Conservation (phyloP, 176 grass and related monocot species). For the Zea luxurians region DNA sequence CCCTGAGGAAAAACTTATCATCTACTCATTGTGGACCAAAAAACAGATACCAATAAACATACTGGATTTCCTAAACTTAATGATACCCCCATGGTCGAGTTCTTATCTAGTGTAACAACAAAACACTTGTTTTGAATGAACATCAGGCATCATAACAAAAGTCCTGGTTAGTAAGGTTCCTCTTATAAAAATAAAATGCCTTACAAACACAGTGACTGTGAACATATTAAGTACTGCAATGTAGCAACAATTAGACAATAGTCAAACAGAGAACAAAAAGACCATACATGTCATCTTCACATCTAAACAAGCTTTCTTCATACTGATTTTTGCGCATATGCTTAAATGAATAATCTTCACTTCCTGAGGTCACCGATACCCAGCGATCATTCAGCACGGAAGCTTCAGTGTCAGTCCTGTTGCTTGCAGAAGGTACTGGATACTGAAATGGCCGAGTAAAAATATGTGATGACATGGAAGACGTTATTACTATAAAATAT, state of each 20-base stretch:
- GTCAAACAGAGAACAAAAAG: not conserved
- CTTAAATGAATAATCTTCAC: slow-evolving; percentile 99
- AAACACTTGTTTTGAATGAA: not conserved
- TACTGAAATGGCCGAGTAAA: slow-evolving; percentile 51
- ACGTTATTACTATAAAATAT: slow-evolving; percentile 13
- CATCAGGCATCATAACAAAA: not conserved
- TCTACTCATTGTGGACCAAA: not conserved
- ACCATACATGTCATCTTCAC: slow-evolving; percentile 86
- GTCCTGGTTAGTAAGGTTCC: not conserved
- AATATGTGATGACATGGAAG: slow-evolving; percentile 22
- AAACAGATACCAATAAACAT: not conserved
- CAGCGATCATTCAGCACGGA: slow-evolving; percentile 82
- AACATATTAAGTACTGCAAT: not conserved
- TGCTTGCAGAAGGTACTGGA: slow-evolving; percentile 70
- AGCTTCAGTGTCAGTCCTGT: slow-evolving; percentile 12
- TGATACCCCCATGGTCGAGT: not conserved
- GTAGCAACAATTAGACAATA: not conserved
- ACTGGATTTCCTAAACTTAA: not conserved
- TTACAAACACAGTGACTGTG: not conserved
- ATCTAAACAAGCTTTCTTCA: slow-evolving; percentile 99
- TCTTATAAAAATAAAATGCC: not conserved
- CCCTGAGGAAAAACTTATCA: not conserved
- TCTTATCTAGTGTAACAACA: not conserved
- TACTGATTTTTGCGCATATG: slow-evolving; percentile 99
- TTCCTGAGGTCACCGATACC: slow-evolving; percentile 99